These are phyloP conservation scores for Metrosideros polymorpha DNA, from an alignment of 441 rosid genomes.

Conservation along the genomic window DNA sequence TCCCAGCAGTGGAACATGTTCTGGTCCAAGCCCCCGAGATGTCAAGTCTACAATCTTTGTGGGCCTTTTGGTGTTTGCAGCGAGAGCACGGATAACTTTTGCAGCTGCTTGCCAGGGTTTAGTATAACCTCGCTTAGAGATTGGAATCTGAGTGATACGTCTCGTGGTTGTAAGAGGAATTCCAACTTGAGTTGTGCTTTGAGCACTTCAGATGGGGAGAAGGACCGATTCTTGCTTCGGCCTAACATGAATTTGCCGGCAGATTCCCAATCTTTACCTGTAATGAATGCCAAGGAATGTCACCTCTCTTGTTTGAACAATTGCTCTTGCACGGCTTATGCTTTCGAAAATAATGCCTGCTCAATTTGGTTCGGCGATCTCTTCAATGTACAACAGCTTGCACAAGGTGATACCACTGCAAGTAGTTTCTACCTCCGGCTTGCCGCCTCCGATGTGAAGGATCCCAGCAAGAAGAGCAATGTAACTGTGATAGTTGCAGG, in stretches of 20 bases:
- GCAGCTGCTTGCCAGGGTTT: slow-evolving; percentile 51
- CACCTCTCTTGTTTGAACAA: slow-evolving; percentile 30
- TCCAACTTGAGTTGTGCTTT: slow-evolving; percentile 34
- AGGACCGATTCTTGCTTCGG: slow-evolving; percentile 19
- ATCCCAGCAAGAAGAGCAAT: slow-evolving; percentile 15
- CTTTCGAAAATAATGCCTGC: slow-evolving; percentile 24
- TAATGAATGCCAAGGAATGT: slow-evolving; percentile 20
- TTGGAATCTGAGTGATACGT: slow-evolving; percentile 41
- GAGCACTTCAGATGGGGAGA: slow-evolving; percentile 8
- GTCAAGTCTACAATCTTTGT: slow-evolving; percentile 46
- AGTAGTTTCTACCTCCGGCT: slow-evolving; percentile 34
- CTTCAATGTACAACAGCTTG: slow-evolving; percentile 27
- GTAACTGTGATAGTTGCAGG: slow-evolving; percentile 19
- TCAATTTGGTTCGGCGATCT: slow-evolving; percentile 39
- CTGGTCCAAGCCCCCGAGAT: slow-evolving; percentile 55
- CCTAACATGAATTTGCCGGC: slow-evolving; percentile 13
- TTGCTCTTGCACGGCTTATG: slow-evolving; percentile 60
- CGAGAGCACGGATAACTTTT: slow-evolving; percentile 23
- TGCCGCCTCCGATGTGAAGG: slow-evolving; percentile 38
- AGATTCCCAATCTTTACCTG: neutral
- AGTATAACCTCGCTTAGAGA: slow-evolving; percentile 11
- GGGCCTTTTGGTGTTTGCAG: slow-evolving; percentile 54
- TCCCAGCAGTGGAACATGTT: slow-evolving; percentile 39
- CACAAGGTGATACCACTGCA: slow-evolving; percentile 22
- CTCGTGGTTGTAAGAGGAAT: slow-evolving; percentile 45